Evolutionary conservation across 176 grass and related monocot species (phyloP).

Genomic region (Neostapfia colusana): DNA sequence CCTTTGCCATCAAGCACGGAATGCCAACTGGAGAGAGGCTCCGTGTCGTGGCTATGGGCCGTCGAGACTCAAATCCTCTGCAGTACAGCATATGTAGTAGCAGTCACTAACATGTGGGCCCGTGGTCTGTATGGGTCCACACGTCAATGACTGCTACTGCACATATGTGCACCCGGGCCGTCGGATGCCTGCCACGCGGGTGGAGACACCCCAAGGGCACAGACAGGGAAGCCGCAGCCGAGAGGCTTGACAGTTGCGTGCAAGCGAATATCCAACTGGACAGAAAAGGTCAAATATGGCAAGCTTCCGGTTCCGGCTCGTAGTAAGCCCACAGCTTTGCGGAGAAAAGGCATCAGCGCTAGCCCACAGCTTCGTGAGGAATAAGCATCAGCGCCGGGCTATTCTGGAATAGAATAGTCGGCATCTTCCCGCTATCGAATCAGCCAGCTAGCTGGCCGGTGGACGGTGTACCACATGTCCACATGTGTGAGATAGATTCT

Average conservation of each 20-base stretch:
- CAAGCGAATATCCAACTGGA: not conserved
- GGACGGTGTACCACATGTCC: not conserved
- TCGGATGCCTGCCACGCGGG: too few species aligned
- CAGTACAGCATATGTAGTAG: too few species aligned
- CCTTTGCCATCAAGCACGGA: too few species aligned
- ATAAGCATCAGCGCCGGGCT: slow-evolving; percentile 23
- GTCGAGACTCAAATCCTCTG: too few species aligned
- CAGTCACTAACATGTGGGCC: too few species aligned
- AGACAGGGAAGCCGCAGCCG: not conserved
- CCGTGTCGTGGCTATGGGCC: too few species aligned
- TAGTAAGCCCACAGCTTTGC: slow-evolving; percentile 25
- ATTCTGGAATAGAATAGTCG: slow-evolving; percentile 12
- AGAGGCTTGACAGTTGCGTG: not conserved
- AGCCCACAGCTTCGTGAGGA: slow-evolving; percentile 28
- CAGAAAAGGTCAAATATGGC: slow-evolving; percentile 7
- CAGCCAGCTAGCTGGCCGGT: slow-evolving; percentile 9
- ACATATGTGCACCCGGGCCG: too few species aligned
- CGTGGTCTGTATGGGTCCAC: too few species aligned
- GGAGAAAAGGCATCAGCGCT: not conserved
- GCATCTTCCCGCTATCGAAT: not conserved
- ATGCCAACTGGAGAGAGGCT: too few species aligned
- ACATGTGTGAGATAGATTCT: not conserved
- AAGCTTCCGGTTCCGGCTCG: too few species aligned
- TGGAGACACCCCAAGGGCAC: too few species aligned
- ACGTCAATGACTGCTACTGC: too few species aligned